Percentiles rank a stretch among this genome's conserved stretches.
These are phyloP conservation scores for Carex parvula DNA, from an alignment of 176 grass and related monocot species.

Conservation along the genomic window DNA sequence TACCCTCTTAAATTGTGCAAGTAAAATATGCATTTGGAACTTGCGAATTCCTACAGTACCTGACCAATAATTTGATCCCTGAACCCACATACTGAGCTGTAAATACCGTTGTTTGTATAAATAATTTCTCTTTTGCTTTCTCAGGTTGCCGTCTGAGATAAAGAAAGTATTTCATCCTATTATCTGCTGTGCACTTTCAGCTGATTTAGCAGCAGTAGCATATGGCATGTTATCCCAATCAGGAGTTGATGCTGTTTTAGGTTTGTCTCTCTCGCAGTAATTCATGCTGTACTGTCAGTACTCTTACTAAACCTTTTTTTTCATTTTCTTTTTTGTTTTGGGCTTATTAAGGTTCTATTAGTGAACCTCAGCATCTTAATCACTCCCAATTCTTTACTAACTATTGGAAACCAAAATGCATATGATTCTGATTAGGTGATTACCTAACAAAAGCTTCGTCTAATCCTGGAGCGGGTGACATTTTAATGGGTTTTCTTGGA, in stretches of 20 bases:
- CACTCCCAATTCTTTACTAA: neutral
- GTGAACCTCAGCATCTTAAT: neutral
- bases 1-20: neutral
- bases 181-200: conserved; percentile 73
- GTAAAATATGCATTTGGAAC: neutral
- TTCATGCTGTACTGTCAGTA: neutral
- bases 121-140: conserved; percentile 10
- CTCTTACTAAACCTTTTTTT: neutral
- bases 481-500: conserved; percentile 95
- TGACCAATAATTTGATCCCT: neutral
- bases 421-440: conserved; percentile 45
- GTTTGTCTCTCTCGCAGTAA: conserved; percentile 31
- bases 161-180: conserved; percentile 85
- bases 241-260: conserved; percentile 71
- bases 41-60: neutral
- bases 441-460: conserved; percentile 79
- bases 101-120: neutral
- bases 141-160: conserved; percentile 65
- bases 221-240: conserved; percentile 61
- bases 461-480: conserved; percentile 85
- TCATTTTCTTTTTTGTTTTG: neutral
- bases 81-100: conserved; percentile 19
- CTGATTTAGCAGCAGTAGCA: conserved; percentile 53
- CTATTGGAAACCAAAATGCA: neutral
- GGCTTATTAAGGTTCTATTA: neutral